Base-by-base conservation (phyloP, 2,329 filamentous ascomycete genomes). In the Fonsecaea pugnacius region DNA sequence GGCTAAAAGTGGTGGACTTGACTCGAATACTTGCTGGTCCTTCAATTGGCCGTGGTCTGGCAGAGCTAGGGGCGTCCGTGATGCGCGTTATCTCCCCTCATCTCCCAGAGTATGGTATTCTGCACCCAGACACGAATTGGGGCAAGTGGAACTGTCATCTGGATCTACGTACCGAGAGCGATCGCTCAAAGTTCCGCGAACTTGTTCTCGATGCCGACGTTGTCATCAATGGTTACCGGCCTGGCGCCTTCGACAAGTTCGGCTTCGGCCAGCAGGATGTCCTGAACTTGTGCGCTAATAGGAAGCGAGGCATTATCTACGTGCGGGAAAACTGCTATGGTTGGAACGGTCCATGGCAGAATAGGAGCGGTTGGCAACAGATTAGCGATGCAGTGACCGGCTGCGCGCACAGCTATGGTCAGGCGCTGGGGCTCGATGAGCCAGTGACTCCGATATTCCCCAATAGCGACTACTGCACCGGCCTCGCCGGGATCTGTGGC, bases 111-210 rank as follows among this genome's bases (percentile, higher is more conserved):
- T 36, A 7, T 12, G 4, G 5, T 6, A 12, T 6, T 89, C 75
- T 90, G 90, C 88, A 91, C 69, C 83, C 90, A 0, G 89, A 91
- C 68, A 85, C 87, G 16, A 91, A 91, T 72, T 85, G 87, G 71
- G 89, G 89, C 21, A 91, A 91, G 73, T 87, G 87, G 67, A 83
- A 86, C 1, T 80, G 82, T 1, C 84, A 88, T n/a, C 72, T 86
- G 2, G 80, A 86, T 67, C 78, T 85, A 35, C 75, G 76, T 38
- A 73, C 77, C 3, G 66, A 74, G 1, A 70, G 73, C 1, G 80
- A 81, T 55, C 76, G 75, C 60, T 68, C 70, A 1, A 74, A 77
- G 7, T 70, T 84, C 0, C 72, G 75, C 1, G 73, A 76, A 8
- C 75, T 85, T 1, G 68, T 85, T 8, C 68, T 70, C 2, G 80